These are phyloP conservation scores for Penicillium malachiteum DNA, from an alignment of 495 filamentous ascomycete species.

Conservation along the genomic window DNA sequence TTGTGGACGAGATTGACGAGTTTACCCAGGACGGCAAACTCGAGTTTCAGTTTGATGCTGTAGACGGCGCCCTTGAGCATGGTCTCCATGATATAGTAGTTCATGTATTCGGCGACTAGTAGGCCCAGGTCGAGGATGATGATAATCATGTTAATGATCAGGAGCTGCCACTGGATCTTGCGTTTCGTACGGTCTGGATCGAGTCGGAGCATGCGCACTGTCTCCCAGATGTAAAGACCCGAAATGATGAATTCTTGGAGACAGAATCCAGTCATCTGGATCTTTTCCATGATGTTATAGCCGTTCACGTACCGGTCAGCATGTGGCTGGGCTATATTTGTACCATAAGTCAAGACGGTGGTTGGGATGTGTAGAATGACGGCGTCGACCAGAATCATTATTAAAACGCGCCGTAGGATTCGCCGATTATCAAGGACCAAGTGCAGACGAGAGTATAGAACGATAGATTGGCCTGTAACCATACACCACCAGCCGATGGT, in stretches of 20 bases:
- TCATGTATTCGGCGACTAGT: conserved; percentile 55
- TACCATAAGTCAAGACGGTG: conserved; percentile 56
- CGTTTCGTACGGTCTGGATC: conserved; percentile 45
- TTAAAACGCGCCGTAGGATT: conserved; percentile 50
- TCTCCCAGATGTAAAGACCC: conserved; percentile 59
- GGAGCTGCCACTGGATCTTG: conserved; percentile 57
- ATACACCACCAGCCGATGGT: conserved; percentile 61
- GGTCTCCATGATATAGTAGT: conserved; percentile 58
- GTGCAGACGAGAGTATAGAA: conserved; percentile 68
- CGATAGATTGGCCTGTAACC: conserved; percentile 66
- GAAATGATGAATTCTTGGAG: conserved; percentile 63
- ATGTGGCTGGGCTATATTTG: conserved; percentile 40
- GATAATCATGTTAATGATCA: conserved; percentile 58
- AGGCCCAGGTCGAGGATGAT: conserved; percentile 56
- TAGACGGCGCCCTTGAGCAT: conserved; percentile 61
- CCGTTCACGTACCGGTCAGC: conserved; percentile 30
- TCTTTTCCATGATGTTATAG: conserved; percentile 60
- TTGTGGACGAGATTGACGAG: conserved; percentile 42
- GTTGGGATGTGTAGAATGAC: conserved; percentile 56
- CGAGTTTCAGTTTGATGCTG: conserved; percentile 65
- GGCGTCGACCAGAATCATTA: conserved; percentile 60
- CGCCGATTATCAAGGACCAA: conserved; percentile 53
- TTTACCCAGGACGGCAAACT: conserved; percentile 60
- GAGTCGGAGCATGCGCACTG: conserved; percentile 46
- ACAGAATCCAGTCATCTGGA: conserved; percentile 63